Evolutionary conservation across 2,329 filamentous ascomycete species (phyloP), one percentile per base, ranked within the genome.

Genomic region (Rasamsonia emersonii): DNA sequence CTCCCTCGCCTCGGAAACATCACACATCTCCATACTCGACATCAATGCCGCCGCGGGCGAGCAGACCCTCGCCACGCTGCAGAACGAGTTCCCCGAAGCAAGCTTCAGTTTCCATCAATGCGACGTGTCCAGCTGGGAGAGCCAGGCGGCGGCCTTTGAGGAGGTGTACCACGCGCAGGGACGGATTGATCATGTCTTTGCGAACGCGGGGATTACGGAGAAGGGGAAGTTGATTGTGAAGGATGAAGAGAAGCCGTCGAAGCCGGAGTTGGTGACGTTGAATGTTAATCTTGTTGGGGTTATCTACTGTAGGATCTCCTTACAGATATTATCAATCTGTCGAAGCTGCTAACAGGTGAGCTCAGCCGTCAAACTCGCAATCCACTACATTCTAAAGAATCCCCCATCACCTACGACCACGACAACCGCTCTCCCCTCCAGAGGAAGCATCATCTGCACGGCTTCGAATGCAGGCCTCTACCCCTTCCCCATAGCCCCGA

Each of bases 381-480:
- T 59, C 5, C 59, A 71, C 40, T 73, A 73, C 38, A 65, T 73
- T 50, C 52, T 56, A 14, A 67, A 64, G 42, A 70, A 68, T 32
- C 28, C 35, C 3, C 42, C 50, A 13, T 5, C 15, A 13, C 9
- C 4, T 5, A 35, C 15, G 1, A 37, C 51, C 35, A 44, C 38
- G 9, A 30, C 24, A 3, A 43, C 9, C 39, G 41, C 16, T 47
- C n/a, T n/a, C n/a, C n/a, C n/a, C n/a, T 42, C 58, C n/a, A 54
- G 58, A 16, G 67, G 68, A 0, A 57, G 55, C 5, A 68, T 73
- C 24, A 58, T 73, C 30, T 71, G 68, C 53, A 73, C 70, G 0
- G 62, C 69, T 0, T 71, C 68, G 3, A 71, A 71, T 44, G 68
- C 66, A 2, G 70, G 69, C 0, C 30, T 73, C 1, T 73, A 73